Evolutionary conservation across 73 alveolate genomes (phyloP).

Genomic region (Tetrahymena thermophila): DNA sequence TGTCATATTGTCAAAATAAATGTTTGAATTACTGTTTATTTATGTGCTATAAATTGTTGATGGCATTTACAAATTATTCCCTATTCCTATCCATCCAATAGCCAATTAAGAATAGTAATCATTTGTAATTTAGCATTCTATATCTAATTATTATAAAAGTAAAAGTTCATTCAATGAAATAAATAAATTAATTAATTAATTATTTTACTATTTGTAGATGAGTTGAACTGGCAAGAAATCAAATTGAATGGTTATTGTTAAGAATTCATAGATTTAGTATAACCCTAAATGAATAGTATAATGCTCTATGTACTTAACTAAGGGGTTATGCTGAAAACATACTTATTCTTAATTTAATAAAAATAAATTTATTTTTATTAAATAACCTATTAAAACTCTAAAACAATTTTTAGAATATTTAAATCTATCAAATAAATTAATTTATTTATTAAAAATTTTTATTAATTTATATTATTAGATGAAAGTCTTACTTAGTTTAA

Average conservation of each 20-base stretch:
- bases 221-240: neutral
- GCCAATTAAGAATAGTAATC: neutral
- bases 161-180: neutral
- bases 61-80: neutral
- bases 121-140: neutral
- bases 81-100: neutral
- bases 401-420: neutral
- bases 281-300: neutral
- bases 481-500: too few relatives aligned
- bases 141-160: neutral
- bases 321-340: neutral
- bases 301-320: neutral
- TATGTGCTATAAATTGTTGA: neutral
- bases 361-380: too few relatives aligned
- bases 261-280: neutral
- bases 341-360: neutral
- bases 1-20: neutral
- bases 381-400: too few relatives aligned
- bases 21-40: neutral
- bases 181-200: neutral
- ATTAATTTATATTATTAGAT: too few relatives aligned
- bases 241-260: neutral
- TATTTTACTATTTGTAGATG: neutral
- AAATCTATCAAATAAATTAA: neutral
- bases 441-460: neutral